These are phyloP conservation scores for Vachellia pachyceras DNA, from an alignment of 306 rosid species.

Conservation along the genomic window DNA sequence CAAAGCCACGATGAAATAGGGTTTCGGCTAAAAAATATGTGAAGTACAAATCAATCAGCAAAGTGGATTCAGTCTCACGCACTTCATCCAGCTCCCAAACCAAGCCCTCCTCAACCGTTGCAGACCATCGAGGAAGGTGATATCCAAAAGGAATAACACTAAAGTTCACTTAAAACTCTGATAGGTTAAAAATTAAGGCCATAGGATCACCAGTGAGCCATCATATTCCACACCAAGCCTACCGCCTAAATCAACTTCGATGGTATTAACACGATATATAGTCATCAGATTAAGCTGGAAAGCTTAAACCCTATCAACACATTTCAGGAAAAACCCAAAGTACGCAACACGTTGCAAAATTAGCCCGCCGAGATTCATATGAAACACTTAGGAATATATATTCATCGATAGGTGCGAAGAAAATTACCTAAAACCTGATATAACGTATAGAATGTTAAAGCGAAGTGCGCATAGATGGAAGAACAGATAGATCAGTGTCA, in stretches of 20 bases:
- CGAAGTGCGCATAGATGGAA: not conserved
- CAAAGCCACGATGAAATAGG: not conserved
- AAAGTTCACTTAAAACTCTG: not conserved
- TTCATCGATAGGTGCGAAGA: not conserved
- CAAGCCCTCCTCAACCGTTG: not conserved
- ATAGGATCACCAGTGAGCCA: not conserved
- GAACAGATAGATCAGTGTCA: not conserved
- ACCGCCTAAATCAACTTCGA: not conserved
- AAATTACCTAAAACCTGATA: not conserved
- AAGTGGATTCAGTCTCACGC: not conserved
- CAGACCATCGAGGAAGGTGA: not conserved
- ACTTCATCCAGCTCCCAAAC: not conserved
- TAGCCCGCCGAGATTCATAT: not conserved
- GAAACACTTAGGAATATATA: not conserved
- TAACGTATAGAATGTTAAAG: not conserved
- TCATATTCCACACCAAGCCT: not conserved
- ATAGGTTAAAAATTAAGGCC: not conserved
- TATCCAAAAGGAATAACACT: not conserved
- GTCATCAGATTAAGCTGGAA: not conserved
- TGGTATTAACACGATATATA: not conserved
- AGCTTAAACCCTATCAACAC: constrained; percentile 61
- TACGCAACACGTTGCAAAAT: not conserved
- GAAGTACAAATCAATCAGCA: not conserved
- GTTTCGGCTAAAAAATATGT: not conserved
- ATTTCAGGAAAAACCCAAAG: constrained; percentile 19